A percentile compares a stretch with the other conserved stretches of the same genome.
phyloP scores from a whole-genome alignment of 2,329 filamentous ascomycete species.

The Penicillium sp. region DNA sequence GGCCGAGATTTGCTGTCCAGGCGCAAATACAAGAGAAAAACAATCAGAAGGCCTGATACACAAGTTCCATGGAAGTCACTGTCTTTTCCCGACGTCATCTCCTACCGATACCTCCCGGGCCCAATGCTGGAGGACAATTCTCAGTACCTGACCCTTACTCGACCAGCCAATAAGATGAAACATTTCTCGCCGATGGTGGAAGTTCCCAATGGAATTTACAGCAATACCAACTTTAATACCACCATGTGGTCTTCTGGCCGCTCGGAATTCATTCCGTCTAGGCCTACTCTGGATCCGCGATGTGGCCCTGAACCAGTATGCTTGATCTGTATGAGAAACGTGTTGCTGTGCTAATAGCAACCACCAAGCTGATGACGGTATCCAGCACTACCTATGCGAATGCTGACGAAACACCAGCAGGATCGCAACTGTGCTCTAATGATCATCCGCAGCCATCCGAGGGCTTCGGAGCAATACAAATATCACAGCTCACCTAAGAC shows the following conservation, averaged over 20 bases:
- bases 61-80: background rate
- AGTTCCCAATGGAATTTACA: background rate
- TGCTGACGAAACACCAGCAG: background rate
- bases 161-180: background rate
- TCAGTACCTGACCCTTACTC: background rate
- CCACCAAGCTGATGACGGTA: background rate
- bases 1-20: slow-evolving; percentile 4
- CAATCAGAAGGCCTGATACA: background rate
- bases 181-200: background rate
- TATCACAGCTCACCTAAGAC: background rate
- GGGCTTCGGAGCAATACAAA: background rate
- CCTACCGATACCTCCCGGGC: slow-evolving; percentile 2
- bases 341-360: background rate
- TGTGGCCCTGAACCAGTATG: background rate
- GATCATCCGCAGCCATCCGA: background rate
- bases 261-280: slow-evolving; percentile 7
- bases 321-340: background rate
- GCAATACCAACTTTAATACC: background rate
- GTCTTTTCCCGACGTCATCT: slow-evolving; percentile 3
- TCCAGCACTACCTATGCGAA: background rate
- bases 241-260: background rate
- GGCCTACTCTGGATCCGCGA: background rate
- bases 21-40: background rate
- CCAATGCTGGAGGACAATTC: background rate
- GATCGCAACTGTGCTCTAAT: background rate